These are phyloP conservation scores for Rubus parviflorus DNA, from an alignment of 306 rosid species.

Conservation along the genomic window DNA sequence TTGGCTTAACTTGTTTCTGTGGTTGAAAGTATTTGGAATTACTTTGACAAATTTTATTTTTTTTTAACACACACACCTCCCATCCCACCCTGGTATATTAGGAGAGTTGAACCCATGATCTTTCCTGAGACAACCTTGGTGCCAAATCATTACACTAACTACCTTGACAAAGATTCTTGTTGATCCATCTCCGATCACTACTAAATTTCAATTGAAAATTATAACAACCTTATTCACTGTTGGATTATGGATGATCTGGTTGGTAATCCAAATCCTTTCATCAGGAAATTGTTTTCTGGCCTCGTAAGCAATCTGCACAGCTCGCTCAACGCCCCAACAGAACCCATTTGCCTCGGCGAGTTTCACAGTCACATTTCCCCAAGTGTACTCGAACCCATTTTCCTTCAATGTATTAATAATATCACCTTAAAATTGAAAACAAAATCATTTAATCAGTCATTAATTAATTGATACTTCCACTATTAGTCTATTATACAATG, in stretches of 20 bases:
- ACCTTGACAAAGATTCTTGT: too few species aligned
- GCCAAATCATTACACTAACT: too few species aligned
- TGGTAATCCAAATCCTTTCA: conserved; percentile 85
- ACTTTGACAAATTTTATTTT: too few species aligned
- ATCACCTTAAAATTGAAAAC: conserved; percentile 59
- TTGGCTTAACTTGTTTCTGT: too few species aligned
- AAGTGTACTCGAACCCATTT: conserved; percentile 68
- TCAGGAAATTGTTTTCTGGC: conserved; percentile 91
- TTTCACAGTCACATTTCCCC: conserved; percentile 92
- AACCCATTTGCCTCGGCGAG: conserved; percentile 92
- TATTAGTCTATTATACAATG: too few species aligned
- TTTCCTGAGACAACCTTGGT: too few species aligned
- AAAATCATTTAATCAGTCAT: not conserved
- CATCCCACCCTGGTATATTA: too few species aligned
- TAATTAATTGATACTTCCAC: too few species aligned
- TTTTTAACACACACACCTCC: too few species aligned
- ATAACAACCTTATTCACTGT: conserved; percentile 75
- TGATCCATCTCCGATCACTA: too few species aligned
- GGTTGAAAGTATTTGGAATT: too few species aligned
- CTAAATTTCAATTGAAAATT: not conserved
- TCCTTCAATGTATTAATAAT: conserved; percentile 79
- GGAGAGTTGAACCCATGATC: too few species aligned
- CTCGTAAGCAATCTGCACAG: conserved; percentile 97
- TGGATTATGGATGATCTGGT: conserved; percentile 95
- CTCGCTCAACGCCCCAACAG: conserved; percentile 98